These are phyloP conservation scores for Microcyclospora tardicrescens DNA, from an alignment of 2,329 filamentous ascomycete species.

Conservation along the genomic window DNA sequence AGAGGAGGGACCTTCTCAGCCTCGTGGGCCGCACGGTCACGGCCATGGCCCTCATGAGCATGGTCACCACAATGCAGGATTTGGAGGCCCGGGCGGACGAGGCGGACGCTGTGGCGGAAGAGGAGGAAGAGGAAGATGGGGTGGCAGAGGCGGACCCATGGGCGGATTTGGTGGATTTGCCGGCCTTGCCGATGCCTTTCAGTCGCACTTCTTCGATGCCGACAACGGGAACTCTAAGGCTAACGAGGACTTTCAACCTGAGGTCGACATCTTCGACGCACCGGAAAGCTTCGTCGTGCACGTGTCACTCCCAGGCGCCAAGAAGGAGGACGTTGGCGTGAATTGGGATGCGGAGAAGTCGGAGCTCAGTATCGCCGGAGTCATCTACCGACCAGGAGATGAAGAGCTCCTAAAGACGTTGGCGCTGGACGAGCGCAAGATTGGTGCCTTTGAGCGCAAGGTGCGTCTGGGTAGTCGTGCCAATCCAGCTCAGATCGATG, in stretches of 20 bases:
- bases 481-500: slow-evolving; percentile 51
- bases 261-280: slow-evolving; percentile 65
- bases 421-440: slow-evolving; percentile 51
- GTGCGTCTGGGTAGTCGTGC: slow-evolving; percentile 46
- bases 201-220: slow-evolving; percentile 25
- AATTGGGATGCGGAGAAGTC: slow-evolving; percentile 61
- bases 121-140: slow-evolving; percentile 16
- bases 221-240: slow-evolving; percentile 10
- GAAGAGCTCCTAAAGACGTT: slow-evolving; percentile 57
- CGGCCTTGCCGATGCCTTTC: slow-evolving; percentile 21
- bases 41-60: slow-evolving; percentile 5
- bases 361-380: slow-evolving; percentile 54
- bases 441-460: slow-evolving; percentile 62
- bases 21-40: background rate
- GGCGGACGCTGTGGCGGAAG: slow-evolving; percentile 6
- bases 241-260: slow-evolving; percentile 42
- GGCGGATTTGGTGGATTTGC: slow-evolving; percentile 11
- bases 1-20: background rate
- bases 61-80: slow-evolving; percentile 6
- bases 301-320: slow-evolving; percentile 60
- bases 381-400: slow-evolving; percentile 57
- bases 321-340: slow-evolving; percentile 65
- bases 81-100: background rate
- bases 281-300: slow-evolving; percentile 54
- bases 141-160: slow-evolving; percentile 10